phyloP scores from a whole-genome alignment of 1,139 yeast genomes.

The Sugiyamaella xylanicola region DNA sequence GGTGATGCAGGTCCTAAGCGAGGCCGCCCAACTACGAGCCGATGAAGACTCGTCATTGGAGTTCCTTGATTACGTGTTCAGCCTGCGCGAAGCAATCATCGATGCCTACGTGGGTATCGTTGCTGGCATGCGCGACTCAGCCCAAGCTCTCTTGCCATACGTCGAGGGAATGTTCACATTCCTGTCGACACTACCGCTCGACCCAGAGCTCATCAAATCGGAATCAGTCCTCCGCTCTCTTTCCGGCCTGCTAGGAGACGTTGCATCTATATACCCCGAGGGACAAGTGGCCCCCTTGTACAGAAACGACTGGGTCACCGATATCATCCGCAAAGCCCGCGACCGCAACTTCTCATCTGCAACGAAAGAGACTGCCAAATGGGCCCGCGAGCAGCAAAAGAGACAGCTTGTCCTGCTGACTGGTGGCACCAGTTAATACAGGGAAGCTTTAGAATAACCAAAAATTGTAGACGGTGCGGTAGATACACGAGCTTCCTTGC shows the following conservation, averaged over 20 bases:
- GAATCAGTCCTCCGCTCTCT: conserved; percentile 76
- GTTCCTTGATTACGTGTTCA: conserved; percentile 71
- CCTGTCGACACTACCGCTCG: conserved; percentile 60
- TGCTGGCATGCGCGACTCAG: conserved; percentile 74
- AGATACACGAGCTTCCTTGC: neutral
- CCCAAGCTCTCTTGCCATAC: conserved; percentile 67
- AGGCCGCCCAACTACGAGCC: conserved; percentile 56
- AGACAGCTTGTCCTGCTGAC: conserved; percentile 21
- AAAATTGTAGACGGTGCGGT: conserved; percentile 11
- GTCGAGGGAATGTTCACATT: conserved; percentile 72
- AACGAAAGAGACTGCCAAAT: conserved; percentile 87
- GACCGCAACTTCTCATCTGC: conserved; percentile 61
- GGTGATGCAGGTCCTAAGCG: conserved; percentile 70
- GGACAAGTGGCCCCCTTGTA: conserved; percentile 68
- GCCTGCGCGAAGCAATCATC: conserved; percentile 79
- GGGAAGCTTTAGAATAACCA: neutral
- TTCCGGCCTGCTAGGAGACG: conserved; percentile 88
- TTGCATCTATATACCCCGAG: conserved; percentile 84
- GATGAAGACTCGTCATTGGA: conserved; percentile 64
- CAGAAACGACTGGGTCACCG: conserved; percentile 74
- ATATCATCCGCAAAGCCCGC: conserved; percentile 74
- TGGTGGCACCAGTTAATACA: neutral
- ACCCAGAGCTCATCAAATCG: conserved; percentile 58
- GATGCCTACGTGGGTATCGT: conserved; percentile 96
- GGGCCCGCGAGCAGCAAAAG: conserved; percentile 93